Evolutionary conservation across 2,329 filamentous ascomycete species (phyloP).

Genomic region (Colletotrichum kahawae): DNA sequence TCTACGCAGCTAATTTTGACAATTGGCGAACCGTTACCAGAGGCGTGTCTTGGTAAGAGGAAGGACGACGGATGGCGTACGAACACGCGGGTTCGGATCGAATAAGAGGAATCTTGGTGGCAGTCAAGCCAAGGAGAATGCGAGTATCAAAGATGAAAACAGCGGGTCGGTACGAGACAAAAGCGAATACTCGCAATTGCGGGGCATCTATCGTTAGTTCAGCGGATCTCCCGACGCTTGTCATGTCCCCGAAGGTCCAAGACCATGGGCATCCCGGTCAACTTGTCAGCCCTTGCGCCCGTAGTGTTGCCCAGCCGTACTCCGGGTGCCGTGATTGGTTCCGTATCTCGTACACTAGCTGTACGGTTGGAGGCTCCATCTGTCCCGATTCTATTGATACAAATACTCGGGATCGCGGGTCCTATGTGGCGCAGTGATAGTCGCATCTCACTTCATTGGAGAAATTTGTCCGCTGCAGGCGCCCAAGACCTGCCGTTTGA

Average conservation of each 20-base stretch:
- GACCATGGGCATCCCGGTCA: not conserved
- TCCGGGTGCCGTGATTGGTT: not conserved
- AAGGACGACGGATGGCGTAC: not conserved
- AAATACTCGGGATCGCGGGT: constrained; percentile 1
- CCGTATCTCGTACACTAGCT: not conserved
- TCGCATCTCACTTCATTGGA: not conserved
- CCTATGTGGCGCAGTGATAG: constrained; percentile 1
- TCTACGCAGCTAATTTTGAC: not conserved
- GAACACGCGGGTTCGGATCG: constrained; percentile 9
- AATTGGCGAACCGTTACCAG: not conserved
- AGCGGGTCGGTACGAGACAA: not conserved
- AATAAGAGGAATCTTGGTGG: not conserved
- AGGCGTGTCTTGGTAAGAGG: not conserved
- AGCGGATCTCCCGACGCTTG: not conserved
- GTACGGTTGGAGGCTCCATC: not conserved
- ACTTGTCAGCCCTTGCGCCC: not conserved
- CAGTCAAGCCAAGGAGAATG: not conserved
- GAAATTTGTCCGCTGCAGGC: not conserved
- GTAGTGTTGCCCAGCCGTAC: not conserved
- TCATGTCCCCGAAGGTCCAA: not conserved
- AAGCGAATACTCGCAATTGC: constrained; percentile 17
- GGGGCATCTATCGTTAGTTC: not conserved
- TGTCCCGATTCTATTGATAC: not conserved
- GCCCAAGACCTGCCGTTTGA: not conserved
- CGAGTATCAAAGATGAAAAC: not conserved